Conservation (phyloP, 2,329 filamentous ascomycete genomes). For the Didymella sp. region DNA sequence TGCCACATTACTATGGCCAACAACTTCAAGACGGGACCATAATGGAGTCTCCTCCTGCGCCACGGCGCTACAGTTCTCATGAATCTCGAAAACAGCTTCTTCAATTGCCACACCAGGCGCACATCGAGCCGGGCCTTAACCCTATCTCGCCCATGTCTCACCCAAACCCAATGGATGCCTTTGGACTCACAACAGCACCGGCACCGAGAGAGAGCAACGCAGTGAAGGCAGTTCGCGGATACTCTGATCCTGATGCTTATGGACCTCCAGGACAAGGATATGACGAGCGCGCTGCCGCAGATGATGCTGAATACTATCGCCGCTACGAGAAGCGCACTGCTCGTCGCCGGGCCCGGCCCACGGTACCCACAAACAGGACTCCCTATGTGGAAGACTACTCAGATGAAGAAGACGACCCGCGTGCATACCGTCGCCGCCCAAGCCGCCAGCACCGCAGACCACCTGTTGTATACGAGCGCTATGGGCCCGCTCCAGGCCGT, state of each 20-base stretch:
- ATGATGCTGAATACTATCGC: conserved; percentile 21
- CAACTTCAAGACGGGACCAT: conserved; percentile 39
- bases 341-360: conserved; percentile 11
- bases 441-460: conserved; percentile 32
- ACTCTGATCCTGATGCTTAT: conserved; percentile 23
- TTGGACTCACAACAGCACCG: conserved; percentile 11
- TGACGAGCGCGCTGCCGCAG: conserved; percentile 13
- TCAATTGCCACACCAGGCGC: conserved; percentile 36
- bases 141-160: conserved; percentile 11
- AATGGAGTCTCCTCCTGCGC: conserved; percentile 33
- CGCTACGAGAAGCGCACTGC: conserved; percentile 19
- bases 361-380: conserved; percentile 12
- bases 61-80: conserved; percentile 25
- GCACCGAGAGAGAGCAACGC: conserved; percentile 14
- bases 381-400: conserved; percentile 41
- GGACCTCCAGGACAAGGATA: conserved; percentile 10
- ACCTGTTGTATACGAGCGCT: conserved; percentile 34
- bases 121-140: conserved; percentile 26
- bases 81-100: conserved; percentile 41
- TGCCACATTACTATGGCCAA: conserved; percentile 42
- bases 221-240: conserved; percentile 19
- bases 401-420: conserved; percentile 36
- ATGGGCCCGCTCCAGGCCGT: conserved; percentile 24
- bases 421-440: conserved; percentile 35
- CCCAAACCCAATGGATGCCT: conserved; percentile 21